A percentile compares a stretch with the other conserved stretches of the same genome.
phyloP scores from a whole-genome alignment of 23 red algal genomes.

The Gracilaria caudata region DNA sequence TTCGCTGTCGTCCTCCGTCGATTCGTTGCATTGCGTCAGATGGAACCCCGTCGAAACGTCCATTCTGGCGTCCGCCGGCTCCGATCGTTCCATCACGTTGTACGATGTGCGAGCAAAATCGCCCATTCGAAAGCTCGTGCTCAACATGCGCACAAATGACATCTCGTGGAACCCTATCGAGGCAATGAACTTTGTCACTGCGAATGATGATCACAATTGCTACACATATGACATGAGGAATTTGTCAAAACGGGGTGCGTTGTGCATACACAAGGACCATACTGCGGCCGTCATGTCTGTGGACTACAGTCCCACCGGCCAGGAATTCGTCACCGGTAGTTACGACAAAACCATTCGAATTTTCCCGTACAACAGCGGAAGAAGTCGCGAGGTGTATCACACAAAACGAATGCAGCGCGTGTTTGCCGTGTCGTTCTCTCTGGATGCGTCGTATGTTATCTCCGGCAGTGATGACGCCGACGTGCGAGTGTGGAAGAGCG shows the following conservation, averaged over 20 bases:
- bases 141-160: slow-evolving; percentile 83
- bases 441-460: slow-evolving; percentile 78
- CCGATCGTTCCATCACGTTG: slow-evolving; percentile 78
- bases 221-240: slow-evolving; percentile 91
- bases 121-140: slow-evolving; percentile 71
- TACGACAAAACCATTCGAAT: slow-evolving; percentile 95
- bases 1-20: slow-evolving; percentile 56
- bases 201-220: slow-evolving; percentile 91
- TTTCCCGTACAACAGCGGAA: slow-evolving; percentile 41
- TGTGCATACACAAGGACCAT: slow-evolving; percentile 80
- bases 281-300: slow-evolving; percentile 90
- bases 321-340: slow-evolving; percentile 86
- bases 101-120: slow-evolving; percentile 81
- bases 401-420: slow-evolving; percentile 95
- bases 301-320: slow-evolving; percentile 88
- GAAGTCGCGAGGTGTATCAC: slow-evolving; percentile 84
- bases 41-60: slow-evolving; percentile 80
- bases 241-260: slow-evolving; percentile 47
- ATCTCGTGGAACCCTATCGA: slow-evolving; percentile 98
- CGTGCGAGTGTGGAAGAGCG: slow-evolving; percentile 98
- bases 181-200: slow-evolving; percentile 81
- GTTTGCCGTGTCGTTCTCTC: slow-evolving; percentile 81
- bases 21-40: slow-evolving; percentile 72
- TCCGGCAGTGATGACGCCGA: slow-evolving; percentile 95
- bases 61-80: slow-evolving; percentile 66